These are phyloP conservation scores for Lactarius pseudohatsudake DNA, from an alignment of 768 basidiomycete genomes.

Conservation along the genomic window DNA sequence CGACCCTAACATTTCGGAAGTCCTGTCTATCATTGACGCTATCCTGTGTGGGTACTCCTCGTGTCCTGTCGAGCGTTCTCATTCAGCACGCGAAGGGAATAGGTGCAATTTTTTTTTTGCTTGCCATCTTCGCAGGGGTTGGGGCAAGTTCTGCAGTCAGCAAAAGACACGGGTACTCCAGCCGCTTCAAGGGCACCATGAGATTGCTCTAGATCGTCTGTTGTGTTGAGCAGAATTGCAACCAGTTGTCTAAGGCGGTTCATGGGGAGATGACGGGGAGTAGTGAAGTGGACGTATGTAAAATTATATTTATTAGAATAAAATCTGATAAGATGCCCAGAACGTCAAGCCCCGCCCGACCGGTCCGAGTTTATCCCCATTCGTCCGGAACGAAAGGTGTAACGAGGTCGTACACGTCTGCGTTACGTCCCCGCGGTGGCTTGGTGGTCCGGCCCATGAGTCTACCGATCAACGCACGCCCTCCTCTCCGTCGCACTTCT, in stretches of 20 bases:
- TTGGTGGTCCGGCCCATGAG: constrained; percentile 54
- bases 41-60: constrained; percentile 73
- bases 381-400: constrained; percentile 81
- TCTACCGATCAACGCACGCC: constrained; percentile 34
- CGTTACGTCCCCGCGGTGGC: constrained; percentile 58
- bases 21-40: constrained; percentile 63
- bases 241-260: constrained; percentile 23
- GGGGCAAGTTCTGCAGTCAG: constrained; percentile 33
- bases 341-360: background rate
- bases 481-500: constrained; percentile 54
- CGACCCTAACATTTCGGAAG: constrained; percentile 79
- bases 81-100: constrained; percentile 5
- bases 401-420: constrained; percentile 78
- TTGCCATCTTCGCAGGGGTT: constrained; percentile 37
- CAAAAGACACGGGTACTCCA: constrained; percentile 34
- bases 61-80: constrained; percentile 48
- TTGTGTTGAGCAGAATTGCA: constrained; percentile 23
- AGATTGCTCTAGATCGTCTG: constrained; percentile 21
- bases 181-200: constrained; percentile 27
- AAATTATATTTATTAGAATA: background rate
- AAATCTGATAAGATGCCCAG: background rate
- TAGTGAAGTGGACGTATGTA: background rate
- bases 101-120: background rate
- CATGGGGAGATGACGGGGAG: constrained; percentile 11
- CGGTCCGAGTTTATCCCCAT: constrained; percentile 44